These are phyloP conservation scores for Conidiobolus incongruus DNA, from an alignment of 371 early-diverging fungal species.

Conservation along the genomic window DNA sequence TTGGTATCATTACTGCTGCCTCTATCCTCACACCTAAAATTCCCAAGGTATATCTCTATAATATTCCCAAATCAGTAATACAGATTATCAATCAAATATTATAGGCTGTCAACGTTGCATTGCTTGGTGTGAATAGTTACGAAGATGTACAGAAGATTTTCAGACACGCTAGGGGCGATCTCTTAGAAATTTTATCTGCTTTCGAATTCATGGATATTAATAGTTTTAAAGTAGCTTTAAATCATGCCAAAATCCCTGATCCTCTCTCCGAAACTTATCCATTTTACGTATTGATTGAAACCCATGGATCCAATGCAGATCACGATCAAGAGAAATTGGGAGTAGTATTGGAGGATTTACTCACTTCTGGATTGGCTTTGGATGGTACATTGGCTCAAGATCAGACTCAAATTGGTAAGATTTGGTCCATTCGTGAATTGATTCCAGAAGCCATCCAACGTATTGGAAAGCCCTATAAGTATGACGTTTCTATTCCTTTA, in stretches of 20 bases:
- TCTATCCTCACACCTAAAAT: too few species aligned
- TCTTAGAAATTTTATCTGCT: constrained; percentile 86
- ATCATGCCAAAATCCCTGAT: constrained; percentile 25
- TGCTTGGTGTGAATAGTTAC: constrained; percentile 55
- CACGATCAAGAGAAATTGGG: constrained; percentile 78
- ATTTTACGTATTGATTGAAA: constrained; percentile 90
- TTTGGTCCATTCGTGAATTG: constrained; percentile 85
- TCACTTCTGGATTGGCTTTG: constrained; percentile 37
- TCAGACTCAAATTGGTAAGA: constrained; percentile 31
- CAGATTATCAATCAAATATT: too few species aligned
- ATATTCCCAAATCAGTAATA: too few species aligned
- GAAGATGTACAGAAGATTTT: constrained; percentile 63
- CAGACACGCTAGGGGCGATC: constrained; percentile 39
- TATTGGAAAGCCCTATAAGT: constrained; percentile 73
- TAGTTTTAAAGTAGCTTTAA: constrained; percentile 38
- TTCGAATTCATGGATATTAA: constrained; percentile 88
- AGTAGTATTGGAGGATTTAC: constrained; percentile 35
- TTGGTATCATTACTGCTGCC: too few species aligned
- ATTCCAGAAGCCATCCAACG: constrained; percentile 78
- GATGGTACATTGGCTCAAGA: constrained; percentile 88
- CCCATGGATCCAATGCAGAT: constrained; percentile 71
- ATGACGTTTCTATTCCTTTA: constrained; percentile 77
- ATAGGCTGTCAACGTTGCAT: constrained; percentile 47
- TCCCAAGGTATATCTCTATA: too few species aligned
- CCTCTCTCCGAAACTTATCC: constrained; percentile 38